These are phyloP conservation scores for Suillus alpinus DNA, from an alignment of 768 basidiomycete species.

Conservation along the genomic window DNA sequence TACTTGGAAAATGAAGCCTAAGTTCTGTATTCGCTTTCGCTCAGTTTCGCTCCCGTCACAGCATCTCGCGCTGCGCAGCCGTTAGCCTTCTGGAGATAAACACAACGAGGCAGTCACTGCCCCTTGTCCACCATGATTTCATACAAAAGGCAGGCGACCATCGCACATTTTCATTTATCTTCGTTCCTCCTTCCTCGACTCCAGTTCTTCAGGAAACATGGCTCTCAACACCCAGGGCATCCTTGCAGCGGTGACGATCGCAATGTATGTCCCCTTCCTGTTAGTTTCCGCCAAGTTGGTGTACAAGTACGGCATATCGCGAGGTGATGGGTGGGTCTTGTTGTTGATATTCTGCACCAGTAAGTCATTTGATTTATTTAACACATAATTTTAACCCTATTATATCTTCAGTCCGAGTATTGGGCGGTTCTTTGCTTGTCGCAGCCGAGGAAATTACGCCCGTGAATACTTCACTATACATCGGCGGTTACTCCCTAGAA, in stretches of 20 bases:
- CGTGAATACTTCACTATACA: constrained; percentile 42
- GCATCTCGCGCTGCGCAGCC: too few relatives aligned
- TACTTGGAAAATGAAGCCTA: too few relatives aligned
- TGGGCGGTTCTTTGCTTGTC: constrained; percentile 55
- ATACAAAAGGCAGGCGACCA: constrained; percentile 16
- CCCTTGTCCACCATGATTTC: constrained; percentile 5
- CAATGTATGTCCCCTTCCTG: constrained; percentile 56
- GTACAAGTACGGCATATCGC: constrained; percentile 52
- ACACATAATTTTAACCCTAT: constrained; percentile 2
- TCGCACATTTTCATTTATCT: background rate
- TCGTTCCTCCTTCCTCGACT: background rate
- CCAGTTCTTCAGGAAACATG: constrained; percentile 21
- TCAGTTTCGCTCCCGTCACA: too few relatives aligned
- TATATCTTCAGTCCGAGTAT: constrained; percentile 46
- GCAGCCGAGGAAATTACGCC: constrained; percentile 46
- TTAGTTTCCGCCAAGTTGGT: constrained; percentile 43
- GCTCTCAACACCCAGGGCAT: constrained; percentile 40
- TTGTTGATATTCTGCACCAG: constrained; percentile 57
- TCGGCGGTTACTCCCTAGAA: constrained; percentile 48
- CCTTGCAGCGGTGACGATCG: constrained; percentile 58
- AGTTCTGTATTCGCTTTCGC: too few relatives aligned
- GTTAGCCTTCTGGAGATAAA: too few relatives aligned
- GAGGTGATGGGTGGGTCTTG: constrained; percentile 63
- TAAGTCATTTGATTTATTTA: constrained; percentile 28
- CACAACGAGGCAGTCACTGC: constrained; percentile 15